Evolutionary conservation across 108 stramenopile genomes (phyloP).

Genomic region (Cylindrotheca closterium): DNA sequence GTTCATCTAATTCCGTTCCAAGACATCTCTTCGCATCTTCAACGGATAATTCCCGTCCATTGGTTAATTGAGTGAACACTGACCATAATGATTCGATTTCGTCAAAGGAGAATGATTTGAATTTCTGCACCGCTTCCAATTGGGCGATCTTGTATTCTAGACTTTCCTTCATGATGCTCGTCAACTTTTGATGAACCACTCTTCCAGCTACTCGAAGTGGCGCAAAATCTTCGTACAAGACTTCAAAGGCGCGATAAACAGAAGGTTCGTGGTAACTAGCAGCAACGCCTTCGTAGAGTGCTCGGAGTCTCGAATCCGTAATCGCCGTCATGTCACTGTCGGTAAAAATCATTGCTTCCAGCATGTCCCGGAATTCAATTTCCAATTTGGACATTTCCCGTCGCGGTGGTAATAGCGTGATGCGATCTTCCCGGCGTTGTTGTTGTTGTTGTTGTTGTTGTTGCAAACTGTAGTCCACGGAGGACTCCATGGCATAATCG

Average conservation of each 20-base stretch:
- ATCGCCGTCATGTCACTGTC: conserved; percentile 28
- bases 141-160: conserved; percentile 18
- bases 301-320: conserved; percentile 44
- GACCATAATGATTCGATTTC: conserved; percentile 20
- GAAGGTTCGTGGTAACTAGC: conserved; percentile 60
- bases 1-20: not conserved
- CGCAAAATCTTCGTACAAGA: conserved; percentile 74
- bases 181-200: conserved; percentile 49
- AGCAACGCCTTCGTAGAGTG: conserved; percentile 61
- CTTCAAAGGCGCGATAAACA: conserved; percentile 73
- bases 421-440: no score
- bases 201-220: conserved; percentile 80
- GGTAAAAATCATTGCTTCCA: conserved; percentile 36
- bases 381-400: conserved; percentile 34
- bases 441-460: no score
- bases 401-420: no score
- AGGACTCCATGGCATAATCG: no score
- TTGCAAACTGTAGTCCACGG: no score
- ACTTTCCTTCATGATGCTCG: conserved; percentile 47
- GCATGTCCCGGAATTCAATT: conserved; percentile 46
- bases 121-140: conserved; percentile 26
- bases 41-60: not conserved
- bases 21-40: conserved; percentile 3
- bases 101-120: conserved; percentile 21
- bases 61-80: conserved; percentile 1